phyloP scores from a whole-genome alignment of 257 asterid genomes.

The Coffea canephora region DNA sequence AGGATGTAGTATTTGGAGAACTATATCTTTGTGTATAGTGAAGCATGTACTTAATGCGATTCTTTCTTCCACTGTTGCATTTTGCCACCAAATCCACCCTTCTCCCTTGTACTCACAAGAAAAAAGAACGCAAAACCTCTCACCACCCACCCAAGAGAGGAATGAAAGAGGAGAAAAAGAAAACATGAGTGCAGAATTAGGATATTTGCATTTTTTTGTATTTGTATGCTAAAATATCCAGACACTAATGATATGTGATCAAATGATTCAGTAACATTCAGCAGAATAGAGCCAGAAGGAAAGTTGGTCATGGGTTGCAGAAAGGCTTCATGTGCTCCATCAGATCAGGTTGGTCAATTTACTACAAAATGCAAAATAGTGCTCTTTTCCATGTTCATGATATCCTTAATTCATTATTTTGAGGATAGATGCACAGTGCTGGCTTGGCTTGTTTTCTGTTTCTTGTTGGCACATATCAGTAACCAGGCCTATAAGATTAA shows the following conservation, averaged over 20 bases:
- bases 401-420: not conserved
- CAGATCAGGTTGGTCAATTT: constrained; percentile 64
- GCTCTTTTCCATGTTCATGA: not conserved
- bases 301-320: constrained; percentile 93
- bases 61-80: not conserved
- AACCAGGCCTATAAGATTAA: not conserved
- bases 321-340: constrained; percentile 51
- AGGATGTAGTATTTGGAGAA: not conserved
- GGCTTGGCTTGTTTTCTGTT: not conserved
- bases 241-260: not conserved
- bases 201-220: not conserved
- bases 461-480: not conserved
- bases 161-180: not conserved
- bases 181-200: not conserved
- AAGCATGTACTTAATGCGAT: not conserved
- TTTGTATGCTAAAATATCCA: not conserved
- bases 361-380: not conserved
- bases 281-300: constrained; percentile 94
- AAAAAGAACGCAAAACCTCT: not conserved
- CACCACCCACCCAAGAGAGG: not conserved
- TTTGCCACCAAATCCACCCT: not conserved
- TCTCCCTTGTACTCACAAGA: not conserved
- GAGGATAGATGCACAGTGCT: not conserved
- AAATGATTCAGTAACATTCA: constrained; percentile 74
- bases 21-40: not conserved